Percentiles rank a stretch among this genome's conserved stretches.
Evolutionary conservation across 306 rosid genomes (phyloP).

Genomic region (Mucuna pruriens): DNA sequence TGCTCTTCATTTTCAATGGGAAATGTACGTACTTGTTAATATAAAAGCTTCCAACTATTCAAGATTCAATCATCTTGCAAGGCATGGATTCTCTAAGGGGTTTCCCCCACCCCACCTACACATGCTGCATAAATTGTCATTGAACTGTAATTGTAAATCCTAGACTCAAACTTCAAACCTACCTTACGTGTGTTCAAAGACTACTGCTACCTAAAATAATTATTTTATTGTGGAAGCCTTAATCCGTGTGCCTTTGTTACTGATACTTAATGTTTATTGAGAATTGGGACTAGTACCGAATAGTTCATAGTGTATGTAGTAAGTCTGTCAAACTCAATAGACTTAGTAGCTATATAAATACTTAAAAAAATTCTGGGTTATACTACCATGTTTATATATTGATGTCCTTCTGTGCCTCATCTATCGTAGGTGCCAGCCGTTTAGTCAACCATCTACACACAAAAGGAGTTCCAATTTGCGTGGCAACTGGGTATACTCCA

Average conservation of each 20-base stretch:
- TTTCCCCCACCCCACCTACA: background rate
- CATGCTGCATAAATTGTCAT: background rate
- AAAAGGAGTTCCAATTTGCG: slow-evolving; percentile 71
- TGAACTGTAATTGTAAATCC: background rate
- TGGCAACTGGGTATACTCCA: slow-evolving; percentile 82
- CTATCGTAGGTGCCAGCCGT: slow-evolving; percentile 70
- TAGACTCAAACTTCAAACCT: slow-evolving; percentile 10
- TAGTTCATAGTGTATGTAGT: background rate
- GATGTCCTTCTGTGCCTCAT: slow-evolving; percentile 23
- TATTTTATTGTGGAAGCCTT: slow-evolving; percentile 3
- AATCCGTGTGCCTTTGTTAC: background rate
- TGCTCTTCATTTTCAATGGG: slow-evolving; percentile 3
- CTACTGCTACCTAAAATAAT: background rate
- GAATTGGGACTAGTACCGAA: background rate
- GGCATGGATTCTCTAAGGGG: background rate
- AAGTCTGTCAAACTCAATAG: background rate
- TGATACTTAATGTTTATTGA: slow-evolving; percentile 6
- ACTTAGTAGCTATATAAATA: background rate
- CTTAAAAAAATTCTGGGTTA: slow-evolving; percentile 6
- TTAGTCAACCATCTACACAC: slow-evolving; percentile 79
- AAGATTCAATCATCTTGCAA: slow-evolving; percentile 19
- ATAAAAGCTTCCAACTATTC: slow-evolving; percentile 1
- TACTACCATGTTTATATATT: background rate
- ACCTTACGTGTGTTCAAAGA: background rate
- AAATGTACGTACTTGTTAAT: background rate